A percentile compares a stretch with the other conserved stretches of the same genome.
Conservation (phyloP, 2,329 filamentous ascomycete genomes). For the Ascochyta lentis region DNA sequence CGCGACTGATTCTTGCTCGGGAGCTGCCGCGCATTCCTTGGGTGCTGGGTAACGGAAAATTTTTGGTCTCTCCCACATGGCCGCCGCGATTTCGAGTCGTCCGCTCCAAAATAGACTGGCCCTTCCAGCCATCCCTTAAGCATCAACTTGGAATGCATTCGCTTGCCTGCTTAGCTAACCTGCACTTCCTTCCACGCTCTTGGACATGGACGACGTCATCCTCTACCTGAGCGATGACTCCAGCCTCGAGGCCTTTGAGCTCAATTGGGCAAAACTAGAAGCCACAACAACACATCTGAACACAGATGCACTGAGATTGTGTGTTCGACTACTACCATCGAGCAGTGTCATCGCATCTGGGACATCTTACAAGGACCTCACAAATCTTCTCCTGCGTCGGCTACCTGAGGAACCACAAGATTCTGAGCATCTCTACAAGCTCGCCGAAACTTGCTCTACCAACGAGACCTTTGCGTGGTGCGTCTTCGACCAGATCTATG, state of each 20-base stretch:
- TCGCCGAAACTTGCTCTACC: constrained; percentile 34
- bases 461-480: constrained; percentile 23
- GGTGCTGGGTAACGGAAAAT: constrained; percentile 17
- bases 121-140: constrained; percentile 3
- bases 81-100: background rate
- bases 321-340: constrained; percentile 10
- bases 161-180: constrained; percentile 2
- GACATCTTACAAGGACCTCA: constrained; percentile 18
- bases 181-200: background rate
- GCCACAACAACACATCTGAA: constrained; percentile 21
- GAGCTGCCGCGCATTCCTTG: constrained; percentile 26
- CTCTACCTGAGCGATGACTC: constrained; percentile 30
- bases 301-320: constrained; percentile 20
- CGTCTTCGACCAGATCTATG: constrained; percentile 20
- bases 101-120: constrained; percentile 14
- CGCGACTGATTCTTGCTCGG: constrained; percentile 3
- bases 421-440: constrained; percentile 28
- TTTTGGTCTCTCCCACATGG: constrained; percentile 9
- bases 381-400: constrained; percentile 25
- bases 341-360: background rate
- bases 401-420: constrained; percentile 22
- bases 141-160: constrained; percentile 16
- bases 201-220: constrained; percentile 27
- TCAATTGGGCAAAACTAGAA: constrained; percentile 30
- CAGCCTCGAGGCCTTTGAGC: constrained; percentile 29